phyloP scores from a whole-genome alignment of 805 yeast genomes.

The Lachancea meyersii region DNA sequence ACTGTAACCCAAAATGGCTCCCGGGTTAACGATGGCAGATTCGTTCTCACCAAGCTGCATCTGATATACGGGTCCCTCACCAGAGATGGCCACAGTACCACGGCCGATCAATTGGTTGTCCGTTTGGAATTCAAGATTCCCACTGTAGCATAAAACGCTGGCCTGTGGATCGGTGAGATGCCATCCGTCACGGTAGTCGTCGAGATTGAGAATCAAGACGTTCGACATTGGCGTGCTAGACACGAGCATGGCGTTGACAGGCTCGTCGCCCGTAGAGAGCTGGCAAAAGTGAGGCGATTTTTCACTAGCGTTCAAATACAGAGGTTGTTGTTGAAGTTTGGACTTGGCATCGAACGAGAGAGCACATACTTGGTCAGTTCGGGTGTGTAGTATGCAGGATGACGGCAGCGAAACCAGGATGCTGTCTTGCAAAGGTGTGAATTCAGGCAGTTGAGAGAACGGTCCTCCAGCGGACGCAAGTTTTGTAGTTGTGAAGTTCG shows the following conservation, averaged over 20 bases:
- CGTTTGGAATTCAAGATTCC: slow-evolving; percentile 15
- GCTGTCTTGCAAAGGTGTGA: slow-evolving; percentile 19
- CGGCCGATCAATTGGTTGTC: slow-evolving; percentile 19
- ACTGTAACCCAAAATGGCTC: slow-evolving; percentile 19
- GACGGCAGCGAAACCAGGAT: slow-evolving; percentile 21
- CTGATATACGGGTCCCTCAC: slow-evolving; percentile 28
- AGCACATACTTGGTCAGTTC: slow-evolving; percentile 17
- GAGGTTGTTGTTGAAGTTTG: slow-evolving; percentile 11
- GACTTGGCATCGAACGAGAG: slow-evolving; percentile 11
- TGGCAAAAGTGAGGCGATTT: slow-evolving; percentile 12
- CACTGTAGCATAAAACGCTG: slow-evolving; percentile 22
- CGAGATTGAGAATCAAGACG: slow-evolving; percentile 21
- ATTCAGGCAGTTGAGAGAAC: slow-evolving; percentile 26
- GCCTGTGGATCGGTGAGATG: slow-evolving; percentile 18
- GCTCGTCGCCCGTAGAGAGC: slow-evolving; percentile 17
- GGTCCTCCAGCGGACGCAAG: slow-evolving; percentile 29
- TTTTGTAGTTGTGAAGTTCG: slow-evolving; percentile 16
- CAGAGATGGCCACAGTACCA: slow-evolving; percentile 30
- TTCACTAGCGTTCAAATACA: slow-evolving; percentile 11
- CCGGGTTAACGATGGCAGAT: slow-evolving; percentile 19
- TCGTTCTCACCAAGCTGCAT: slow-evolving; percentile 22
- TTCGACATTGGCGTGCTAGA: slow-evolving; percentile 26
- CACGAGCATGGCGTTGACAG: slow-evolving; percentile 27
- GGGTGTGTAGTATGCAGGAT: slow-evolving; percentile 19
- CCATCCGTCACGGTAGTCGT: slow-evolving; percentile 20